Conservation (phyloP, 2,329 filamentous ascomycete genomes). For the Incumbomyces delicatus region DNA sequence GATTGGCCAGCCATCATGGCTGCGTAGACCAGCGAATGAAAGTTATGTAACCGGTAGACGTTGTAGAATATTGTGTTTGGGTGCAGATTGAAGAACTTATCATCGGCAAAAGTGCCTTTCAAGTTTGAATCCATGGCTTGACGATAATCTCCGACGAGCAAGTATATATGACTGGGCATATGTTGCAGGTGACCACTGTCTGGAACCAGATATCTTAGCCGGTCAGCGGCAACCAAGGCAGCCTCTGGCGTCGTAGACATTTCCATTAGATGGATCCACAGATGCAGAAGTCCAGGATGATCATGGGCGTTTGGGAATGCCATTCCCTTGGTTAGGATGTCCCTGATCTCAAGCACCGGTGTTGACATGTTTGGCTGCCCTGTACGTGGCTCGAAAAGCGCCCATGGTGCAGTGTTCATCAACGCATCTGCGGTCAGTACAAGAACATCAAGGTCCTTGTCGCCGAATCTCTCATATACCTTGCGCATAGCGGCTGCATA, state of each 20-base stretch:
- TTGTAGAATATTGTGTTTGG: too few relatives aligned
- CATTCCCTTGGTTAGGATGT: too few relatives aligned
- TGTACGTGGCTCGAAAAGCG: too few relatives aligned
- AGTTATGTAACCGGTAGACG: conserved; percentile 64
- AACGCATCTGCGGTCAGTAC: too few relatives aligned
- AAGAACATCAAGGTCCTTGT: too few relatives aligned
- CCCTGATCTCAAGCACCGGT: too few relatives aligned
- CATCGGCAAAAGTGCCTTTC: conserved; percentile 57
- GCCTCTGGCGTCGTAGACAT: conserved; percentile 59
- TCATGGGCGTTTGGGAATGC: too few relatives aligned
- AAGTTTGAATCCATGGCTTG: conserved; percentile 57
- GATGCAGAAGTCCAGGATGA: too few relatives aligned
- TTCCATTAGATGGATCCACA: conserved; percentile 42
- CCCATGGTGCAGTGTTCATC: too few relatives aligned
- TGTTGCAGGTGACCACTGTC: conserved; percentile 63
- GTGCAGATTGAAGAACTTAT: conserved; percentile 47
- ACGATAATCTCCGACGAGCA: conserved; percentile 61
- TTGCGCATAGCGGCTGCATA: too few relatives aligned
- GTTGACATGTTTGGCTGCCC: too few relatives aligned
- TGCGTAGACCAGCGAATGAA: conserved; percentile 65
- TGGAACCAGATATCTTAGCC: conserved; percentile 54
- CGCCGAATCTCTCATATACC: too few relatives aligned
- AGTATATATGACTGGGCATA: conserved; percentile 70
- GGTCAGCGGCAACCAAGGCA: conserved; percentile 52
- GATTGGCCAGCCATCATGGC: conserved; percentile 67